Evolutionary conservation across 441 rosid species (phyloP), one percentile per base, ranked within the genome.

Genomic region (Bocquillonia castaneifolia): DNA sequence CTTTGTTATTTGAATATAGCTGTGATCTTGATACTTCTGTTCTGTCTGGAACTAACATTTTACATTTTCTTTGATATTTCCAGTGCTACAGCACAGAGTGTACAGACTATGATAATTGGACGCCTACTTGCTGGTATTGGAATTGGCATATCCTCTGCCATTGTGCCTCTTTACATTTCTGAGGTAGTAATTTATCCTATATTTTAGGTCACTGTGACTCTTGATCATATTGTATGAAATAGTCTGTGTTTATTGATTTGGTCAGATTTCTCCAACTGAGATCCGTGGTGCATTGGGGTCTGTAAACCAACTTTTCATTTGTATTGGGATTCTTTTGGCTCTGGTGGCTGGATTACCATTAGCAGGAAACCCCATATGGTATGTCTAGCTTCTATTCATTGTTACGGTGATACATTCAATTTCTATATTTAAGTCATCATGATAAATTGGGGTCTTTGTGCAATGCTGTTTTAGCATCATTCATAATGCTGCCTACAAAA

Each of bases 241-340:
- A 34, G 40, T 65, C 61, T 76, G 52, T 25, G 22, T 68, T 70
- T 58, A 69, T 66, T 64, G 66, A 45, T 37, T 51, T 77, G 32
- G 47, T 72, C 80, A 94, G 99, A 92, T 94, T 74, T 92, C 99
- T 45, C 98, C 99, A 60, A 92, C 99, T 31, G 99, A 94, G 82
- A 88, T 87, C 69, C 98, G 99, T n/a, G 99, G 98, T 71, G 89
- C 97, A 26, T 88, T 94, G 51, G 99, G 98, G 72, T 92, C 98
- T 52, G 88, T 92, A 74, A 94, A 94, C 77, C 99, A 94, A 80
- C 92, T 94, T 75, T 94, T 85, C 71, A 94, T 94, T 72, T 94
- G 99, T 71, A 76, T 94, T 36, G 99, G 99, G 65, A 94, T 92
- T 72, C 96, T 92, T 70, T 92, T 88, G 34, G 99, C 99, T 31